Percentiles rank a stretch among this genome's conserved stretches.
phyloP scores from a whole-genome alignment of 164 flowering plant species.

The grape (Vitis vinifera) region ASM3070453v1 NC_081811.1:26145501-26146000 shows the following conservation, averaged over 20 bases:
- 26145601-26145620: neutral
- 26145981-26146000: slow-evolving; percentile 38
- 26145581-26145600: neutral
- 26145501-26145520: slow-evolving; percentile 13
- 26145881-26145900: slow-evolving; percentile 34
- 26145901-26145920: slow-evolving; percentile 46
- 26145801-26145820: neutral
- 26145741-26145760: slow-evolving; percentile 3
- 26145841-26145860: neutral
- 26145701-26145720: slow-evolving; percentile 13
- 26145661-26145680: no score
- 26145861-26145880: slow-evolving; percentile 31
- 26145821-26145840: neutral
- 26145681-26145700: neutral
- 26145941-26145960: neutral
- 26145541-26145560: neutral
- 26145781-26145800: neutral
- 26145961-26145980: slow-evolving; percentile 18
- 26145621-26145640: no score
- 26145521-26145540: neutral
- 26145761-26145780: neutral
- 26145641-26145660: no score
- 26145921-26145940: slow-evolving; percentile 8
- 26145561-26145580: neutral
- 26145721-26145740: slow-evolving; percentile 8